A percentile compares a stretch with the other conserved stretches of the same genome.
Evolutionary conservation across 352 stramenopile species (phyloP).

Genomic region (Pythium diclinum): DNA sequence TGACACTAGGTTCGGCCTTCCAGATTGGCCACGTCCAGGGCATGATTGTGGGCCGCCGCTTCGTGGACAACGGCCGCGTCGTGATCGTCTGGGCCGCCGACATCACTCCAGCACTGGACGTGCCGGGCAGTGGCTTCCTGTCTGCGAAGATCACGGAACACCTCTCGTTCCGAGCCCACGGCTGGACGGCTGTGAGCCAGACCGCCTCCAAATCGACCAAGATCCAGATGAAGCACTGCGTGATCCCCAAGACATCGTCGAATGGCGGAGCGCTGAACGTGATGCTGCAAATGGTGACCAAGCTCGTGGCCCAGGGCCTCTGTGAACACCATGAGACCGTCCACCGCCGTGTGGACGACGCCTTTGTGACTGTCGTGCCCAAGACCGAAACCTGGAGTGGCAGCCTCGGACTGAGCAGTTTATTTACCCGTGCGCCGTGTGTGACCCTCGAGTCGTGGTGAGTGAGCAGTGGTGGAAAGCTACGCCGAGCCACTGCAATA

Average conservation of each 20-base stretch:
- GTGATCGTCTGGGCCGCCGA: constrained; percentile 10
- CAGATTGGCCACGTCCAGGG: constrained; percentile 3
- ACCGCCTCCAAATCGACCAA: not conserved
- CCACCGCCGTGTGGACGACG: not conserved
- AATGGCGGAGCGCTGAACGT: not conserved
- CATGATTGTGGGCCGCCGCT: constrained; percentile 16
- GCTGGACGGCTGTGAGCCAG: constrained; percentile 3
- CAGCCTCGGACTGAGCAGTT: not conserved
- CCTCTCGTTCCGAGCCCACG: constrained; percentile 6
- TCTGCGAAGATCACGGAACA: not conserved
- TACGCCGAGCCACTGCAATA: not conserved
- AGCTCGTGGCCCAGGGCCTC: not conserved
- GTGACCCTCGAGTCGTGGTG: constrained; percentile 3
- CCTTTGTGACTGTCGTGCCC: not conserved
- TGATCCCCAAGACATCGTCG: not conserved
- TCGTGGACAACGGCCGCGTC: constrained; percentile 1
- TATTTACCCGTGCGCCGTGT: not conserved
- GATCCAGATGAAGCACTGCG: constrained; percentile 5
- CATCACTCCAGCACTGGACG: constrained; percentile 1
- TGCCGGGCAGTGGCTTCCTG: not conserved
- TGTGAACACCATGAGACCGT: constrained; percentile 2
- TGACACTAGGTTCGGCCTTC: not conserved
- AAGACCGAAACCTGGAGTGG: not conserved
- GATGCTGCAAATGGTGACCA: not conserved
- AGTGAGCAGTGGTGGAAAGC: not conserved